These are phyloP conservation scores for Gentiana straminea DNA, from an alignment of 257 asterid species.

Conservation along the genomic window DNA sequence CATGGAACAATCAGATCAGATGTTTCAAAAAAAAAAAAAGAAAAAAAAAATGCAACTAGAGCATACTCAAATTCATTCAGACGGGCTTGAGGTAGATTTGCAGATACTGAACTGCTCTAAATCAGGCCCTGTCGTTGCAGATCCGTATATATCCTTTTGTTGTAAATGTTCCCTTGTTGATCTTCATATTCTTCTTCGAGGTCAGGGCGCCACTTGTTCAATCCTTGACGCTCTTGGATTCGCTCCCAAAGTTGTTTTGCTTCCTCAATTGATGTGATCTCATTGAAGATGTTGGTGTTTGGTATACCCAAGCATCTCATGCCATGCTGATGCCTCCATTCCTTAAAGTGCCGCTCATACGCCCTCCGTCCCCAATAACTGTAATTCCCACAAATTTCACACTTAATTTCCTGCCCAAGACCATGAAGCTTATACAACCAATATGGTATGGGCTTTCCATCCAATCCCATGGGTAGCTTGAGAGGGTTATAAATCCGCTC, in stretches of 20 bases:
- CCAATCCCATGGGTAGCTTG: slow-evolving; percentile 97
- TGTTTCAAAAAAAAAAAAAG: no score
- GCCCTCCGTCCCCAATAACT: slow-evolving; percentile 99
- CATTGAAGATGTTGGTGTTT: slow-evolving; percentile 89
- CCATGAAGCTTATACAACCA: slow-evolving; percentile 99
- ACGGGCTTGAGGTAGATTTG: no score
- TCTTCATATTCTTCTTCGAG: slow-evolving; percentile 99
- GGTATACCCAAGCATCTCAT: slow-evolving; percentile 99
- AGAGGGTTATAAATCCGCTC: slow-evolving; percentile 97
- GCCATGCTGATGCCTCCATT: slow-evolving; percentile 98
- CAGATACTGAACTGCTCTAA: slow-evolving; percentile 12
- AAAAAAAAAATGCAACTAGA: no score
- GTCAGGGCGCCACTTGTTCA: slow-evolving; percentile 96
- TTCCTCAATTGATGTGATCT: slow-evolving; percentile 91
- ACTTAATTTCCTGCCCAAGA: slow-evolving; percentile 98
- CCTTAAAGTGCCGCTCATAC: slow-evolving; percentile 97
- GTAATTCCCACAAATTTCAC: slow-evolving; percentile 97
- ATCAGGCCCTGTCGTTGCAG: slow-evolving; percentile 95
- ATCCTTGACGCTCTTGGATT: slow-evolving; percentile 78
- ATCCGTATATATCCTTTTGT: slow-evolving; percentile 93
- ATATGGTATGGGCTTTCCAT: slow-evolving; percentile 98
- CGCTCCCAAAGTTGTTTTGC: slow-evolving; percentile 92
- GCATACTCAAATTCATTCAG: no score
- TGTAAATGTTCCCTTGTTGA: slow-evolving; percentile 90
- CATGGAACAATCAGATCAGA: no score